These are phyloP conservation scores for Xylaria sp. DNA, from an alignment of 2,329 filamentous ascomycete species.

Conservation along the genomic window DNA sequence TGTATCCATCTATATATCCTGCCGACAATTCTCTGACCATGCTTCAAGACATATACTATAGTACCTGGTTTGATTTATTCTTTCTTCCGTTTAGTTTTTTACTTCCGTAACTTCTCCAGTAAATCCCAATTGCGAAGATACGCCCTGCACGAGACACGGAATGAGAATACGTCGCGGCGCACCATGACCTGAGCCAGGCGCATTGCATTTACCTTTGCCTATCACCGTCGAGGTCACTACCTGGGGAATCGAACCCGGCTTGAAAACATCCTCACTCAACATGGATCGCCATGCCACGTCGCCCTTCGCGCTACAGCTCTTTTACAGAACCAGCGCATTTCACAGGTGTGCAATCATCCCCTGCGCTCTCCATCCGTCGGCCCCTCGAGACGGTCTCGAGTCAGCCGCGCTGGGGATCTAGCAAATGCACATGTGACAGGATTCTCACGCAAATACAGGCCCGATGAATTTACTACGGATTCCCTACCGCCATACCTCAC, in stretches of 20 bases:
- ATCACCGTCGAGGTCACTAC: conserved; percentile 29
- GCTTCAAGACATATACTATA: not conserved
- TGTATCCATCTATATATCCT: too few species aligned
- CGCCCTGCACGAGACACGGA: not conserved
- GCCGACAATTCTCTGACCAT: not conserved
- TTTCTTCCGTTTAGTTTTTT: not conserved
- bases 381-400: not conserved
- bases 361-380: conserved; percentile 29
- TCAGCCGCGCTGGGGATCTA: not conserved
- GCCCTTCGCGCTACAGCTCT: conserved; percentile 87
- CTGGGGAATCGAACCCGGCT: not conserved
- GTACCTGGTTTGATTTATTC: not conserved
- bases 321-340: conserved; percentile 79
- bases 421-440: conserved; percentile 31
- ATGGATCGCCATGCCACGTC: conserved; percentile 75
- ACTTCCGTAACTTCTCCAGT: not conserved
- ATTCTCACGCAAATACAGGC: conserved; percentile 55
- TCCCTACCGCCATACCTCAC: conserved; percentile 74
- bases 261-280: conserved; percentile 1
- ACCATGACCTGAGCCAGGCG: conserved; percentile 42
- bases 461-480: conserved; percentile 74
- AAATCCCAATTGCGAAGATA: not conserved
- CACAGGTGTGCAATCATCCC: conserved; percentile 65
- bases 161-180: conserved; percentile 12
- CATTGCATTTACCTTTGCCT: conserved; percentile 13